Evolutionary conservation across 1,284 basidiomycete species (phyloP).

Genomic region (Melampsora larici-populina): DNA sequence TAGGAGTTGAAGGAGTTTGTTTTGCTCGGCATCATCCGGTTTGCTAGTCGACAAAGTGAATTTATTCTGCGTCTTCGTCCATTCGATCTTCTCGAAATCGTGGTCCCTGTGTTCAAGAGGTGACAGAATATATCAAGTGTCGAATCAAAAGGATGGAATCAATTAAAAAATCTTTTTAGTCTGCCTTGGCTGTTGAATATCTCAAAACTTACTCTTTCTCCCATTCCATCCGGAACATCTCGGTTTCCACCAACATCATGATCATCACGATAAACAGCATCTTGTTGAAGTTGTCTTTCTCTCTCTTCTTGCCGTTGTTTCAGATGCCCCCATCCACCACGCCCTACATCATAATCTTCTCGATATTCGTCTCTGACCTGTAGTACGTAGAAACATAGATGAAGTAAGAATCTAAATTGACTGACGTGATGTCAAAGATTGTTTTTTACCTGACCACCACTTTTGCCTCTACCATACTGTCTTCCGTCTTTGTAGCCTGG

Average conservation of each 20-base stretch:
- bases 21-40: too few relatives aligned
- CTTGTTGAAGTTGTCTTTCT: conserved; percentile 68
- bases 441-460: conserved; percentile 78
- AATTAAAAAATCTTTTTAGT: neutral
- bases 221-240: conserved; percentile 60
- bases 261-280: conserved; percentile 79
- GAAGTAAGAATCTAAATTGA: neutral
- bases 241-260: conserved; percentile 71
- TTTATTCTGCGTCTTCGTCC: conserved; percentile 34
- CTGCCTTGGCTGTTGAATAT: neutral
- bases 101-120: conserved; percentile 5
- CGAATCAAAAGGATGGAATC: neutral
- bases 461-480: conserved; percentile 94
- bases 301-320: conserved; percentile 70
- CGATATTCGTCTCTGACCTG: conserved; percentile 87
- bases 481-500: conserved; percentile 95
- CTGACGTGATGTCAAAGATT: neutral
- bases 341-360: conserved; percentile 84
- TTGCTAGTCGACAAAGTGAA: too few relatives aligned
- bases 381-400: neutral
- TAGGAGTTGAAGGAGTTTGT: too few relatives aligned
- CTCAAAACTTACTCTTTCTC: conserved; percentile 24
- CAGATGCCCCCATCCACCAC: conserved; percentile 79
- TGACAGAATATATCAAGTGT: neutral
- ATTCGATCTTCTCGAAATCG: conserved; percentile 35